Conservation (phyloP, 805 yeast species). For the Pichia cephalocereana region DNA sequence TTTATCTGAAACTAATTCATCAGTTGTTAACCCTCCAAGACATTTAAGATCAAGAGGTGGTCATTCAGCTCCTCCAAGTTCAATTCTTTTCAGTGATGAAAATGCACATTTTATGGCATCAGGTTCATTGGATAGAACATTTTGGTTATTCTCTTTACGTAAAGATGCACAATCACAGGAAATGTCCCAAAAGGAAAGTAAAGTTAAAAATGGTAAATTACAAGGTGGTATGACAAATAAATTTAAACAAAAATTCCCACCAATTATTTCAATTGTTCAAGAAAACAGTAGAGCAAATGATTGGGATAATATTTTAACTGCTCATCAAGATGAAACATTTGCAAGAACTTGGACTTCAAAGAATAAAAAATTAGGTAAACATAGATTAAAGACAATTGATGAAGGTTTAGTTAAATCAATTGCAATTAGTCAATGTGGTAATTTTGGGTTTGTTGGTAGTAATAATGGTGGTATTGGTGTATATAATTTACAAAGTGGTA, state of each 20-base stretch:
- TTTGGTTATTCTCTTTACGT: constrained; percentile 88
- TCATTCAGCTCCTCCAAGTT: constrained; percentile 84
- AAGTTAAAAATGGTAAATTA: constrained; percentile 35
- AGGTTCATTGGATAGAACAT: constrained; percentile 75
- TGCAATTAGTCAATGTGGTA: constrained; percentile 85
- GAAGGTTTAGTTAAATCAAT: constrained; percentile 67
- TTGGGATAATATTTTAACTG: constrained; percentile 91
- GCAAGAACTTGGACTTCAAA: constrained; percentile 90
- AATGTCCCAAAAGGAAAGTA: constrained; percentile 64
- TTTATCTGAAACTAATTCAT: constrained; percentile 50
- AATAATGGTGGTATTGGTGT: constrained; percentile 76
- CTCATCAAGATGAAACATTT: constrained; percentile 70
- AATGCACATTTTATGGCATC: constrained; percentile 76
- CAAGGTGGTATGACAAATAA: constrained; percentile 46
- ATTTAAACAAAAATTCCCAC: constrained; percentile 66
- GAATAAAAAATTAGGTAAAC: constrained; percentile 70
- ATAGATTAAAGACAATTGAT: constrained; percentile 66
- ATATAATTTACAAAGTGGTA: constrained; percentile 89
- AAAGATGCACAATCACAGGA: constrained; percentile 96
- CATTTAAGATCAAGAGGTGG: constrained; percentile 92
- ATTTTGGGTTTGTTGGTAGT: constrained; percentile 89
- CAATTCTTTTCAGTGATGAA: constrained; percentile 64
- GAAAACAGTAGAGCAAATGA: constrained; percentile 72
- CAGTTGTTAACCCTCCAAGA: constrained; percentile 82
- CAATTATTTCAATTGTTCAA: constrained; percentile 59